Evolutionary conservation across 768 basidiomycete species (phyloP).

Genomic region (Collybiopsis luxurians): DNA sequence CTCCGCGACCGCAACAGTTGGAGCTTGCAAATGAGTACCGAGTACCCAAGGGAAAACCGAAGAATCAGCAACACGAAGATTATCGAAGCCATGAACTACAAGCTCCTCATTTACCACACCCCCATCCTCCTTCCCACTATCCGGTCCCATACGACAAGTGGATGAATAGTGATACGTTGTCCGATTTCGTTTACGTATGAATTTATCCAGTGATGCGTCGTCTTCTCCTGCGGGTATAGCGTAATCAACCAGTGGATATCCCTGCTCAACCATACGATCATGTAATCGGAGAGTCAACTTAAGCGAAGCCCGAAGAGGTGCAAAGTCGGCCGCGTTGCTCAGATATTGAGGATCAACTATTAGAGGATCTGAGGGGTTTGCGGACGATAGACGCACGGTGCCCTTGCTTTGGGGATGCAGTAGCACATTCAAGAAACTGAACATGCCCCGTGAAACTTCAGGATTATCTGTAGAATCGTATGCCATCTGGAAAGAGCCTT

Average conservation of each 20-base stretch:
- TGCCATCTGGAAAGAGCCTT: background rate
- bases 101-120: conserved; percentile 6
- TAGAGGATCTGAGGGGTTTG: background rate
- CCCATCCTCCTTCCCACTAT: conserved; percentile 1
- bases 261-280: conserved; percentile 3
- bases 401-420: conserved; percentile 6
- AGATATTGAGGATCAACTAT: conserved; percentile 7
- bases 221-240: background rate
- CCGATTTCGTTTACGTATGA: conserved; percentile 3
- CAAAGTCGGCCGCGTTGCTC: background rate
- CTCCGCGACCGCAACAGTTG: too few relatives aligned
- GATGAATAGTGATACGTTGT: conserved; percentile 8
- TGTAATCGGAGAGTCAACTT: conserved; percentile 5
- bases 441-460: conserved; percentile 4
- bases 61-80: conserved; percentile 5
- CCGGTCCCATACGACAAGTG: conserved; percentile 7
- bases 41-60: conserved; percentile 4
- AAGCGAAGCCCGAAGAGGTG: background rate
- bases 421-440: conserved; percentile 6
- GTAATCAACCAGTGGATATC: background rate
- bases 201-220: conserved; percentile 4
- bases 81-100: conserved; percentile 6
- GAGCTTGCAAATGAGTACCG: conserved; percentile 6
- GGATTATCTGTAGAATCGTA: conserved; percentile 5
- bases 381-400: conserved; percentile 1